Base-by-base conservation (phyloP, 2,329 filamentous ascomycete genomes). In the Aspergillus pseudoglaucus region DNA sequence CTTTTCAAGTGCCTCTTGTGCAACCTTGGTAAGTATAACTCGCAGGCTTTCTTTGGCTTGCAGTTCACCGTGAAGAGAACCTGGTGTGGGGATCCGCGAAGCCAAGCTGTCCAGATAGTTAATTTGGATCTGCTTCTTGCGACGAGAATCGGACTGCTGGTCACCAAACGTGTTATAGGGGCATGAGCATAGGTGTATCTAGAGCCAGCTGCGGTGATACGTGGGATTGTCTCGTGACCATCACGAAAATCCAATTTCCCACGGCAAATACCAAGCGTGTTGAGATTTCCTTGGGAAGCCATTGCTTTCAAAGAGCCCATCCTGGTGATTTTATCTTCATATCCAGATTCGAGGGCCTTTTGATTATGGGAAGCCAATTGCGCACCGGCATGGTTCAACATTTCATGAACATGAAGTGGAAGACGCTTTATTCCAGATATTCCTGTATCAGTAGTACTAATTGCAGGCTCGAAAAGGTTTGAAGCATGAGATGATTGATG, bases 31-130 rank as follows among this genome's bases (percentile, higher is more conserved):
- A 14, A 94, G 78, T 22, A 71, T 70, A 41, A 70, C 61, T 43
- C 87, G 80, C 55, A 94, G 90, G 0, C 66, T 62, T 57, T 93
- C 85, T 60, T 93, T 94, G 54, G 83, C 77, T 2, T 75, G 70
- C 45, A 85, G 79, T 55, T 93, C 88, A 1, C 70, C 65, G 1
- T 67, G 60, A 33, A 76, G 76, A 52, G 91, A 89, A 55, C 85
- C 81, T 1, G 81, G 79, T 35, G 72, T 74, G 0, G 76, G 68
- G 15, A 88, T 69, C 42, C 83, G 76, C 14, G 62, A 55, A 5
- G 72, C 75, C 3, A 77, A 42, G 2, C 55, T 48, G 17, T 77
- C 69, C 20, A 80, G 61, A 32, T 57, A 60, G 27, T 48, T 47
- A 6, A 50, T 47, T 46, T 59, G 58, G 8, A 51, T 48, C 40